Conservation (phyloP, 2,329 filamentous ascomycete species). For the Aspergillus tanneri region DNA sequence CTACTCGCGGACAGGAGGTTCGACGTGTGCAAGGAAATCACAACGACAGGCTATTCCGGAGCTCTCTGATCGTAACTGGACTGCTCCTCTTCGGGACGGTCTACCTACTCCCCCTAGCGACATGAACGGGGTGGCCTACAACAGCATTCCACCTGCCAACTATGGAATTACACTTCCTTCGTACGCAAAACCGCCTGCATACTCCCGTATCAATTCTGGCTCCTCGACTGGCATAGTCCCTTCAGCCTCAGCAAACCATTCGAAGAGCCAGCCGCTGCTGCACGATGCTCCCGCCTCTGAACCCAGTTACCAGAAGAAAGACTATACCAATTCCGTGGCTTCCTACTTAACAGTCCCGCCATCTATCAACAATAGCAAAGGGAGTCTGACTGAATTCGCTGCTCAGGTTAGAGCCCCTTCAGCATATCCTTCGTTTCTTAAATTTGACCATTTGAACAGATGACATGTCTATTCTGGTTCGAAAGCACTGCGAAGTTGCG, state of each 20-base stretch:
- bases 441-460: slow-evolving; percentile 52
- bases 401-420: slow-evolving; percentile 60
- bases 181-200: slow-evolving; percentile 21
- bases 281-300: slow-evolving; percentile 25
- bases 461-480: slow-evolving; percentile 98
- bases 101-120: slow-evolving; percentile 44
- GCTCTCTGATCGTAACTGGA: slow-evolving; percentile 28
- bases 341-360: slow-evolving; percentile 67
- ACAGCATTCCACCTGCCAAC: slow-evolving; percentile 29
- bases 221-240: slow-evolving; percentile 20
- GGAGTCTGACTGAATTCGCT: slow-evolving; percentile 77
- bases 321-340: slow-evolving; percentile 41
- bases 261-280: slow-evolving; percentile 24
- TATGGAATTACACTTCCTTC: slow-evolving; percentile 33
- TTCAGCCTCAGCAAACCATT: slow-evolving; percentile 21
- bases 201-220: slow-evolving; percentile 24
- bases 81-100: slow-evolving; percentile 42
- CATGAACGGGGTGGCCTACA: slow-evolving; percentile 44
- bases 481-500: slow-evolving; percentile 79
- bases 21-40: slow-evolving; percentile 15
- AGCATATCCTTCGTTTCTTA: neutral
- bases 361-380: slow-evolving; percentile 72
- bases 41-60: slow-evolving; percentile 16
- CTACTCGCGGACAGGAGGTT: slow-evolving; percentile 19
- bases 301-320: slow-evolving; percentile 27